A percentile compares a stretch with the other conserved stretches of the same genome.
Evolutionary conservation across 2,329 filamentous ascomycete species (phyloP).

Genomic region (Colletotrichum abscissum): DNA sequence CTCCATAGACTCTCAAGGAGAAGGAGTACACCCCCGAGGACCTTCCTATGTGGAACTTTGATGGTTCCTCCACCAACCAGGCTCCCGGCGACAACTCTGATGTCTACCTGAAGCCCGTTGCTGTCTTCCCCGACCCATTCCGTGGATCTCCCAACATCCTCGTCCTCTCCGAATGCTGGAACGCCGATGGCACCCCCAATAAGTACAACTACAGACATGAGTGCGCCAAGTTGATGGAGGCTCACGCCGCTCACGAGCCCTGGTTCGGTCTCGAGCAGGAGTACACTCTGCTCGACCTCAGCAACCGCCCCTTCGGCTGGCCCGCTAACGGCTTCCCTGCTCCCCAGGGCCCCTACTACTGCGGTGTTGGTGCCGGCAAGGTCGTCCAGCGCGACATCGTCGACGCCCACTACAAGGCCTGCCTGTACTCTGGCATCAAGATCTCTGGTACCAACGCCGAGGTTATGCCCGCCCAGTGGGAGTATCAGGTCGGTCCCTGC

Average conservation of each 20-base stretch:
- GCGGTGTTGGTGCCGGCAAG: conserved; percentile 94
- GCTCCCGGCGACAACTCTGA: conserved; percentile 96
- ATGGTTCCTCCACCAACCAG: conserved; percentile 90
- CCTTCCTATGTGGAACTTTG: conserved; percentile 67
- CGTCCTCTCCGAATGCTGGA: conserved; percentile 95
- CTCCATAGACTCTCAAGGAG: conserved; percentile 60
- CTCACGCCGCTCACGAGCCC: conserved; percentile 83
- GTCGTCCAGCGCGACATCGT: conserved; percentile 98
- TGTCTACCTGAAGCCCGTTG: conserved; percentile 92
- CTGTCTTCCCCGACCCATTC: conserved; percentile 93
- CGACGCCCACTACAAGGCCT: conserved; percentile 89
- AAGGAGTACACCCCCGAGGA: conserved; percentile 62
- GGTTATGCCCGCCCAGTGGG: conserved; percentile 98
- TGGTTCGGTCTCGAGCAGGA: conserved; percentile 99
- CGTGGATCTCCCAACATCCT: conserved; percentile 90
- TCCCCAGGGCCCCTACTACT: conserved; percentile 92
- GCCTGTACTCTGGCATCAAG: conserved; percentile 77
- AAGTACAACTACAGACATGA: conserved; percentile 99
- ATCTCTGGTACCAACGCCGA: conserved; percentile 99
- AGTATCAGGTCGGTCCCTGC: conserved; percentile 96
- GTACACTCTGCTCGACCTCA: conserved; percentile 78
- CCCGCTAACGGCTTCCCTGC: conserved; percentile 82
- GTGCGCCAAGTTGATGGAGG: conserved; percentile 88
- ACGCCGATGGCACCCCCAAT: conserved; percentile 93
- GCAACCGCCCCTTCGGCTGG: conserved; percentile 91